These are phyloP conservation scores for Podochytrium sp. DNA, from an alignment of 192 early-diverging fungal genomes.

Conservation along the genomic window DNA sequence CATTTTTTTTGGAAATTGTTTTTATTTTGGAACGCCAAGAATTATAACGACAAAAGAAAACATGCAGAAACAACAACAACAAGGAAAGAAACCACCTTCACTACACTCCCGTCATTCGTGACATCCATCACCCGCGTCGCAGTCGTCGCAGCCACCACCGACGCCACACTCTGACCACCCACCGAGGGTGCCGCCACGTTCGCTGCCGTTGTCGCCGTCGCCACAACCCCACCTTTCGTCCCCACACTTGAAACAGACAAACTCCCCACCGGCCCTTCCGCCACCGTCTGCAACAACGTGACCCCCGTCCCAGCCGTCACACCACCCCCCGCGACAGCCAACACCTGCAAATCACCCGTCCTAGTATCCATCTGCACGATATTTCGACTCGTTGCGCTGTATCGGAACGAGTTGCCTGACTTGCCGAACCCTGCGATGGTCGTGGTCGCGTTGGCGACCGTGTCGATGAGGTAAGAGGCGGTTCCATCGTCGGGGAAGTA, in stretches of 20 bases:
- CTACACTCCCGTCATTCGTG: background rate
- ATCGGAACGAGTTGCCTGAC: background rate
- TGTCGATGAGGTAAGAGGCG: conserved; percentile 17
- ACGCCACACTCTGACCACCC: background rate
- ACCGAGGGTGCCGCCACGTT: too few species aligned
- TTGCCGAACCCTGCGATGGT: conserved; percentile 9
- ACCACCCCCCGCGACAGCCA: background rate
- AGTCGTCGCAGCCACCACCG: background rate
- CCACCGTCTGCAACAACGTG: background rate
- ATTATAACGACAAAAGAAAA: too few species aligned
- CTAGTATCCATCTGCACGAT: conserved; percentile 10
- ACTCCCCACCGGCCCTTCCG: background rate
- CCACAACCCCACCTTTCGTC: too few species aligned
- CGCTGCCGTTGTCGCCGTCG: too few species aligned
- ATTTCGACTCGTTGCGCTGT: background rate
- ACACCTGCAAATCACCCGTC: conserved; percentile 2
- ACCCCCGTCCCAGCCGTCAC: background rate
- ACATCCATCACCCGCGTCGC: background rate
- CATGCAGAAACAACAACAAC: too few species aligned
- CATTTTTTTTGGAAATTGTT: too few species aligned
- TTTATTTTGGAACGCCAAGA: too few species aligned
- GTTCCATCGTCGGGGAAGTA: conserved; percentile 28
- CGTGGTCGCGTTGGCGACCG: conserved; percentile 4
- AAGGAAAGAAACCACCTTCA: background rate
- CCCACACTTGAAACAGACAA: too few species aligned